Percentiles rank a stretch among this genome's conserved stretches.
Evolutionary conservation across 2,329 filamentous ascomycete genomes (phyloP).

Genomic region (Stachybotrys echinatus): DNA sequence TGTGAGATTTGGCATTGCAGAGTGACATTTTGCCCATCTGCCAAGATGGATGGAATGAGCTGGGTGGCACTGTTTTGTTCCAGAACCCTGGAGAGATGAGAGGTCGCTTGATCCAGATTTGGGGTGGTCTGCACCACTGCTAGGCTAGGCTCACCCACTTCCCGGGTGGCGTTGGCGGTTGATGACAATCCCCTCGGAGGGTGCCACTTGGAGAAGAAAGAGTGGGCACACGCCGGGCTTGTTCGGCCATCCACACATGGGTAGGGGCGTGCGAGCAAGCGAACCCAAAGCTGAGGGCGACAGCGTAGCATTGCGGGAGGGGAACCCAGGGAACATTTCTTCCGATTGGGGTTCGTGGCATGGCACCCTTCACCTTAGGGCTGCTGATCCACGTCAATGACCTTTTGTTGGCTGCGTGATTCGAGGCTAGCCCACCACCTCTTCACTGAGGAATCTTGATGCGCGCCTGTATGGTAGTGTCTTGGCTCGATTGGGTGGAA

Average conservation of each 20-base stretch:
- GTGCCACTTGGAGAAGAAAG: not conserved
- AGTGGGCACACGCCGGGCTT: not conserved
- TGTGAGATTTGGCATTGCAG: not conserved
- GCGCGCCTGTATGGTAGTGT: conserved; percentile 13
- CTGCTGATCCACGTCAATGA: conserved; percentile 23
- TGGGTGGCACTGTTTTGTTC: not conserved
- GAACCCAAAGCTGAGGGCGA: conserved; percentile 12
- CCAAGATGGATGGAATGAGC: not conserved
- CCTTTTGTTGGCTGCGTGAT: conserved; percentile 16
- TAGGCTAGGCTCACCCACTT: not conserved
- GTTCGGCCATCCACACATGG: not conserved
- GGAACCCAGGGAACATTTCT: conserved; percentile 15
- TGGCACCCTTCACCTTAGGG: conserved; percentile 16
- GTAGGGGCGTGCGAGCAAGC: conserved; percentile 4
- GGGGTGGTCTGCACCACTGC: not conserved
- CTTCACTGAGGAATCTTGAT: conserved; percentile 4
- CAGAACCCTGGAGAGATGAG: not conserved
- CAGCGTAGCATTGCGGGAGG: conserved; percentile 1
- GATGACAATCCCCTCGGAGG: not conserved
- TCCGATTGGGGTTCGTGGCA: conserved; percentile 21
- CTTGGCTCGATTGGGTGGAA: conserved; percentile 20
- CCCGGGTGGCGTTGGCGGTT: not conserved
- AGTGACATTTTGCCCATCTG: not conserved
- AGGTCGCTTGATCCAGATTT: not conserved
- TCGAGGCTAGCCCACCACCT: not conserved